Base-by-base conservation (phyloP, 257 asterid species). In the Jaltomata sinuosa region DNA sequence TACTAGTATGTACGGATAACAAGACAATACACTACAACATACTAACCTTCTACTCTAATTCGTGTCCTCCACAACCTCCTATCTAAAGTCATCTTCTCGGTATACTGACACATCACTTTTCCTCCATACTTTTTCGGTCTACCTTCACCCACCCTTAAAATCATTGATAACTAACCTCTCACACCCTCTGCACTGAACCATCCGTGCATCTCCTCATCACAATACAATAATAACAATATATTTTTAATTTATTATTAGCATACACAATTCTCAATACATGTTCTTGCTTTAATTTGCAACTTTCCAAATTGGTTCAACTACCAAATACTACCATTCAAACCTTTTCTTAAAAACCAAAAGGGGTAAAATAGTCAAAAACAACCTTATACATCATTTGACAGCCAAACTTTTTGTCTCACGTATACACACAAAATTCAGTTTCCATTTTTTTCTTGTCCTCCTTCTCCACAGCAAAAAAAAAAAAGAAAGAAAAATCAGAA, bases 381-480 rank as follows among this genome's bases (percentile, higher is more conserved):
- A 4, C 9, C 22, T 10, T 16, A 8, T 15, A 27, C 81, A 49
- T 49, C 62, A 49, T 49, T 32, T 11, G 84, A 80, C 89, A 82
- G 79, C 55, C 79, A 45, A 81, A 42, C 85, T 78, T 87, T n/a
- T 83, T 78, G 86, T 85, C 85, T 85, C 80, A 49, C 81, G 52
- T 53, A 52, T 81, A 22, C 52, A 57, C 53, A 65, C n/a, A n/a
- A n/a, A 22, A 38, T 29, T 34, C 72, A 7, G 83, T 80, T 57
- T 53, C 18, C 31, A 4, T 31, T 57, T 54, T 21, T 29, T 71
- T 11, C 15, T 32, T 80, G 7, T 15, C 49, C 67, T 84, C 64
- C 61, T 27, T 62, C 40, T 4, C 7, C 47, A 67, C 25, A 65
- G 6, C 45, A 65, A 65, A 29, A 9, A 50, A 59, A 27, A 50